These are phyloP conservation scores for Protea cynaroides DNA, from an alignment of 164 flowering plant species.

Conservation along the genomic window DNA sequence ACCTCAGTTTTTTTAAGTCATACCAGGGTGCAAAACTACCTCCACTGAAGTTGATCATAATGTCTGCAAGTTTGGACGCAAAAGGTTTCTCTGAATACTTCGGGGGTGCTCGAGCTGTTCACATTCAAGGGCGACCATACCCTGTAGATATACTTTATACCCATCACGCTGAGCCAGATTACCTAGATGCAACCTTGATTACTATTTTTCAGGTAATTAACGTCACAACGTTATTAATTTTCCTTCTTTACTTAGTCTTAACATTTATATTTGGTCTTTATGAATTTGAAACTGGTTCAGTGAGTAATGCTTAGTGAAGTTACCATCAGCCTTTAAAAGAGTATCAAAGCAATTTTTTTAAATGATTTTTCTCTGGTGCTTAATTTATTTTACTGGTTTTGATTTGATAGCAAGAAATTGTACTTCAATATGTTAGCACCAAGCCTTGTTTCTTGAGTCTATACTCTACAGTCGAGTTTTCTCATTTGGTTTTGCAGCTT, in stretches of 20 bases:
- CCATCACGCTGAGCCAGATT: slow-evolving; percentile 56
- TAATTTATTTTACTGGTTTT: no score
- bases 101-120: slow-evolving; percentile 88
- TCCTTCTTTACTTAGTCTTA: no score
- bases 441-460: not conserved
- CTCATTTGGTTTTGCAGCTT: not conserved
- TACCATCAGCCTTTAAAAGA: no score
- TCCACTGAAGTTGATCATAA: slow-evolving; percentile 77
- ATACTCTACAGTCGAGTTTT: not conserved
- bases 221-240: not conserved
- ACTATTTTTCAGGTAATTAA: slow-evolving; percentile 83
- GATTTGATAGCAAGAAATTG: no score
- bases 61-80: slow-evolving; percentile 99
- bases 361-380: no score
- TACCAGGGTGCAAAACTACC: slow-evolving; percentile 35
- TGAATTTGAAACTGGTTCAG: not conserved
- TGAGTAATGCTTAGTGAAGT: not conserved
- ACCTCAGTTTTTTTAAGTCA: slow-evolving; percentile 24
- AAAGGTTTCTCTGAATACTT: slow-evolving; percentile 78
- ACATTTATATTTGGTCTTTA: not conserved
- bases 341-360: no score
- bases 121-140: slow-evolving; percentile 76
- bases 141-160: slow-evolving; percentile 86
- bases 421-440: no score
- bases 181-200: slow-evolving; percentile 65